phyloP scores from a whole-genome alignment of 495 filamentous ascomycete genomes.

The Hypoxylon lenormandii region DNA sequence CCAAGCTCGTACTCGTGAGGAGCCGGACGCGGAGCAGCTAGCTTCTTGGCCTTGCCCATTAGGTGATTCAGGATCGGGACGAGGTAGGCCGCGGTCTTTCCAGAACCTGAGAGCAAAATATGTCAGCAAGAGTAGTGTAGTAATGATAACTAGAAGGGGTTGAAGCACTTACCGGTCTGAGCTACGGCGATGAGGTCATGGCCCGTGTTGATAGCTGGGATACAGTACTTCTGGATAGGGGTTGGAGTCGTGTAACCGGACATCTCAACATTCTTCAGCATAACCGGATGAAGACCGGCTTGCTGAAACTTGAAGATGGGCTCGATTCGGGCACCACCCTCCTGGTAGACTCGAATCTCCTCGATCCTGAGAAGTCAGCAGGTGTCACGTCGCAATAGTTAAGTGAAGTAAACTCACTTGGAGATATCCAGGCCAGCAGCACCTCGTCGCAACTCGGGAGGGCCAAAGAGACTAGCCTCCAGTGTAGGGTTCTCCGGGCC shows the following conservation, averaged over 20 bases:
- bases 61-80: conserved; percentile 88
- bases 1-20: conserved; percentile 54
- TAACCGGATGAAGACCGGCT: conserved; percentile 85
- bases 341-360: conserved; percentile 68
- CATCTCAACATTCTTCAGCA: conserved; percentile 80
- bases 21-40: conserved; percentile 79
- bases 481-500: conserved; percentile 75
- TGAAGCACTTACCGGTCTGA: conserved; percentile 81
- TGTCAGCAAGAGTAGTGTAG: conserved; percentile 8
- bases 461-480: conserved; percentile 78
- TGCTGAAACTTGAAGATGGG: conserved; percentile 74
- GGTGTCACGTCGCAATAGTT: background rate
- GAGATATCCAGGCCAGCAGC: conserved; percentile 61
- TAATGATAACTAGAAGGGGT: background rate
- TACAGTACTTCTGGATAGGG: conserved; percentile 83
- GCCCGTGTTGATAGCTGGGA: conserved; percentile 78
- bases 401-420: conserved; percentile 53
- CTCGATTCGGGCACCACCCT: conserved; percentile 65
- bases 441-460: conserved; percentile 52
- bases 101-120: conserved; percentile 73
- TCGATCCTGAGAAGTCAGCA: conserved; percentile 61
- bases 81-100: conserved; percentile 93
- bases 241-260: conserved; percentile 75
- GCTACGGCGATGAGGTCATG: conserved; percentile 87
- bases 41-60: conserved; percentile 92